Evolutionary conservation across 2,329 filamentous ascomycete species (phyloP), one percentile per base, ranked within the genome.

Genomic region (Fusarium sp.): DNA sequence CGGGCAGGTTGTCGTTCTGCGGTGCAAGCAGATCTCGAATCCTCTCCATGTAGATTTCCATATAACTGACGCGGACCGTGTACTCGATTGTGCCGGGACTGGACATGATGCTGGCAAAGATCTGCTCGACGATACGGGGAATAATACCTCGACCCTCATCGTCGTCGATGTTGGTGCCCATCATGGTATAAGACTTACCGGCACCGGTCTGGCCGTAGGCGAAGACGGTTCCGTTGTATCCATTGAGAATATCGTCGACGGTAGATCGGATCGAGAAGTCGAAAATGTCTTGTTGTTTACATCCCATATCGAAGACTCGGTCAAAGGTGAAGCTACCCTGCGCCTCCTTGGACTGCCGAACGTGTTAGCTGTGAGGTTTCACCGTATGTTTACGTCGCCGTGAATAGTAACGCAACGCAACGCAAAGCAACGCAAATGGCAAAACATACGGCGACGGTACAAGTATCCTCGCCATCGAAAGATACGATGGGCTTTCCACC

Each of bases 41-140:
- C 77, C 93, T 91, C 86, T 99, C 96, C 96, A 98, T 99, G 87
- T 99, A 99, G 75, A 99, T 98, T 84, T 99, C 96, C 95, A 99
- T 98, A 84, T 98, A 98, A 83, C 95, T 98, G 80, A 98, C 96
- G 64, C 95, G 91, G 60, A 99, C 96, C n/a, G 95, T 98, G 84
- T 98, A 98, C 84, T 98, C 96, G 82, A 98, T 98, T 76, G 94
- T 97, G 79, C 92, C 92, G 48, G 96, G 94, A 78, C 95, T 98
- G 28, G 93, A 91, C 84, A 98, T 88, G 82, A 98, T 98, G 84
- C 94, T 97, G 78, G 93, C 92, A 82, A 98, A 98, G 81, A 98
- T 98, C 85, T 98, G 96, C 84, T 98, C 94, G 77, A 98, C 93
- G 77, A 98, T 98, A 79, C 96, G 93, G 57, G 96, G 96, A 78